These are phyloP conservation scores for Polygonum maritimum DNA, from an alignment of 148 eudicot species.

Conservation along the genomic window DNA sequence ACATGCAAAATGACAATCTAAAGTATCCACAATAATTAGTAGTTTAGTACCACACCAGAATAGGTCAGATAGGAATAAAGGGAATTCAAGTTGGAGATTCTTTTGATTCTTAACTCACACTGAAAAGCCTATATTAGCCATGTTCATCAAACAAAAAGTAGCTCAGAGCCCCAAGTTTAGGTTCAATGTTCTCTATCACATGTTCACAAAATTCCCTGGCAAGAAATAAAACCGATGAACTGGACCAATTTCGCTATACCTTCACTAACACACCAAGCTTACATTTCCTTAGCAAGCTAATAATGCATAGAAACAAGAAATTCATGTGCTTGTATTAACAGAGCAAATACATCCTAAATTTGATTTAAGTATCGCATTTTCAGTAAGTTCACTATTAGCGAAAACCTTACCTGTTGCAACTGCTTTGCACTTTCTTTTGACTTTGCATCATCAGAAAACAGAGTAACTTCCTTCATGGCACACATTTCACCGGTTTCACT, in stretches of 20 bases:
- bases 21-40: neutral
- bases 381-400: neutral
- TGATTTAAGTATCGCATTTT: neutral
- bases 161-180: neutral
- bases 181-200: neutral
- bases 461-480: constrained; percentile 98
- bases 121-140: neutral
- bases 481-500: constrained; percentile 99
- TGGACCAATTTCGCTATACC: neutral
- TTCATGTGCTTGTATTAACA: neutral
- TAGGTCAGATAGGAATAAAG: neutral
- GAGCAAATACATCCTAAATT: neutral
- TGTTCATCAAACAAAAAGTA: neutral
- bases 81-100: neutral
- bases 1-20: neutral
- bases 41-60: neutral
- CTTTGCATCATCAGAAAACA: constrained; percentile 84
- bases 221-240: neutral
- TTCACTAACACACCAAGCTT: neutral
- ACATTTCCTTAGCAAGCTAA: neutral
- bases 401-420: constrained; percentile 58
- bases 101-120: neutral
- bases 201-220: neutral
- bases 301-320: neutral
- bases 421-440: constrained; percentile 98